These are phyloP conservation scores for Russula emetica DNA, from an alignment of 768 basidiomycete genomes.

Conservation along the genomic window DNA sequence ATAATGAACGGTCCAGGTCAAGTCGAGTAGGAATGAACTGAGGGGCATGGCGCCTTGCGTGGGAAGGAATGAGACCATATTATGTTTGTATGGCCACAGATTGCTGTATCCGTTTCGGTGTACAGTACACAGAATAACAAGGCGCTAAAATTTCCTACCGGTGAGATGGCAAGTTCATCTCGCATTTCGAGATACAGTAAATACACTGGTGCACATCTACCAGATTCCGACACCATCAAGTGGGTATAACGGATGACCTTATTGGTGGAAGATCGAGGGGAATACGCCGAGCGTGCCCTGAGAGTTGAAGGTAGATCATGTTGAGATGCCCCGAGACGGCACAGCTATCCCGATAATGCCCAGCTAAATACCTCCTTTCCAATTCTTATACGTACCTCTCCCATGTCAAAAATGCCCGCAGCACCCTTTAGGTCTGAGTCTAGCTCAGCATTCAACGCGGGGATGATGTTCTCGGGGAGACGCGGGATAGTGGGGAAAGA, in stretches of 20 bases:
- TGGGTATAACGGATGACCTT: not conserved
- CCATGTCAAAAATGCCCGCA: slow-evolving; percentile 2
- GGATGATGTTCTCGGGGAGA: slow-evolving; percentile 11
- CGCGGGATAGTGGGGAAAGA: not conserved
- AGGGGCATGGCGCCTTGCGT: not conserved
- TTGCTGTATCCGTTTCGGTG: not conserved
- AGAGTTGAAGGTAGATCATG: not conserved
- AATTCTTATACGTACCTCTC: slow-evolving; percentile 13
- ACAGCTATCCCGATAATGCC: not conserved
- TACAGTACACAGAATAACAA: not conserved
- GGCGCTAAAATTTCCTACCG: no score
- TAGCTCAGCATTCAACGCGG: slow-evolving; percentile 7
- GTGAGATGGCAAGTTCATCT: not conserved
- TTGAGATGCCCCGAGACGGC: not conserved
- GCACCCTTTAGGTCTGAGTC: not conserved
- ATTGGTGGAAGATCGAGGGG: no score
- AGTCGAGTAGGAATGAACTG: not conserved
- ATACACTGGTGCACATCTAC: not conserved
- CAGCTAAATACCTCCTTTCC: slow-evolving; percentile 17
- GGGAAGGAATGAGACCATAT: not conserved
- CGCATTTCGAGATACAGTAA: no score
- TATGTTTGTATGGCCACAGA: not conserved
- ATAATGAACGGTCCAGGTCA: no score
- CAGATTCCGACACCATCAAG: no score
- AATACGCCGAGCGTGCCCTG: not conserved